Evolutionary conservation across 768 basidiomycete genomes (phyloP).

Genomic region (Phlegmacium glaucopus): DNA sequence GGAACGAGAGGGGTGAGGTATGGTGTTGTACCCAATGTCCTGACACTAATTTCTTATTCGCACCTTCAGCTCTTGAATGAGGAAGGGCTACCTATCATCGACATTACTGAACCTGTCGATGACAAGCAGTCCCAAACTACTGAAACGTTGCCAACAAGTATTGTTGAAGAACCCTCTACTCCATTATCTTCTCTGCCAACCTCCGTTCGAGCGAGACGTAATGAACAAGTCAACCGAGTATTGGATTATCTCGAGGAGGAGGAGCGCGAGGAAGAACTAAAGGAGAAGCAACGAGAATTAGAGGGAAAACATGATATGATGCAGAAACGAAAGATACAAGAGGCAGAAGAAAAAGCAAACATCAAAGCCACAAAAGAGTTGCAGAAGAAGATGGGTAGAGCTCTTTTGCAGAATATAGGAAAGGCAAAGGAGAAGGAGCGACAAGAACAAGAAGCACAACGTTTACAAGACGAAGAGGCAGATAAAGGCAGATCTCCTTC

Average conservation of each 20-base stretch:
- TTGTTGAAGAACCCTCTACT: constrained; percentile 35
- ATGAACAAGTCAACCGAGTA: constrained; percentile 59
- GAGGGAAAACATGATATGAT: constrained; percentile 44
- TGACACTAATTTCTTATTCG: constrained; percentile 19
- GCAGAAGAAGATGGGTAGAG: constrained; percentile 78
- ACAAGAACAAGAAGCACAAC: constrained; percentile 28
- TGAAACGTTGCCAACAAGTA: constrained; percentile 17
- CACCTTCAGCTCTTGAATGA: constrained; percentile 60
- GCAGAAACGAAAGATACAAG: constrained; percentile 48
- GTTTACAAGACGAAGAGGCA: constrained; percentile 28
- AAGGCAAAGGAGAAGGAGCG: constrained; percentile 37
- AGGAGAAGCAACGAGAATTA: constrained; percentile 36
- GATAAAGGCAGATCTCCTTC: constrained; percentile 23
- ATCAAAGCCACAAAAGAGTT: constrained; percentile 45
- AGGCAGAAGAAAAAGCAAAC: constrained; percentile 35
- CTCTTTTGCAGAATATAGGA: constrained; percentile 48
- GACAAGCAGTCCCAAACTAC: constrained; percentile 11
- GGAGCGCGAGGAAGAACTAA: constrained; percentile 45
- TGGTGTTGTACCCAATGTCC: constrained; percentile 22
- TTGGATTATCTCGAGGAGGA: constrained; percentile 72
- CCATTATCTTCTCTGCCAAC: constrained; percentile 43
- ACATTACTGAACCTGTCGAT: constrained; percentile 61
- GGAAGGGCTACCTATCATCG: constrained; percentile 77
- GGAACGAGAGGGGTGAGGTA: constrained; percentile 65
- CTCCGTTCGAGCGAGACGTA: constrained; percentile 45